These are phyloP conservation scores for Kernera saxatilis DNA, from an alignment of 345 rosid genomes.

Conservation along the genomic window DNA sequence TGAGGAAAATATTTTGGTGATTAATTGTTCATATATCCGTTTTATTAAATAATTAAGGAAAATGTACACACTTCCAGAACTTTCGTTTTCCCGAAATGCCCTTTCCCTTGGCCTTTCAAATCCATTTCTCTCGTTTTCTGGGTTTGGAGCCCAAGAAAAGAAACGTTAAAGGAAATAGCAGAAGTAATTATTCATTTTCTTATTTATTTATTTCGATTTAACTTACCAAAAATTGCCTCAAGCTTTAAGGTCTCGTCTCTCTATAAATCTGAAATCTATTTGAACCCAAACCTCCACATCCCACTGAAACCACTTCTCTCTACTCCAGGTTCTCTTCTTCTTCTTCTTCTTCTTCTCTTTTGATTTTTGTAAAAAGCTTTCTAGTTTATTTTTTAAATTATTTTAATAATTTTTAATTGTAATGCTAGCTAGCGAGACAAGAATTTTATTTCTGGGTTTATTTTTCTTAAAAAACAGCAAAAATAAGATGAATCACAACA, in stretches of 20 bases:
- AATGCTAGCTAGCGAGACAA: background rate
- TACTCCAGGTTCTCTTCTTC: slow-evolving; percentile 14
- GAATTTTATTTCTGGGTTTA: background rate
- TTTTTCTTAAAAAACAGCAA: background rate
- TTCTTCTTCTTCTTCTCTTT: slow-evolving; percentile 1
- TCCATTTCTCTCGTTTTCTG: background rate
- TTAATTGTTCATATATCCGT: background rate
- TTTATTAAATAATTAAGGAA: background rate
- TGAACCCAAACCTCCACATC: background rate
- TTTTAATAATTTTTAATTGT: background rate
- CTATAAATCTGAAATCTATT: slow-evolving; percentile 6
- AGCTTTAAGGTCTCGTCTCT: background rate
- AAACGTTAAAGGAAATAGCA: slow-evolving; percentile 5
- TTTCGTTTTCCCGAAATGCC: background rate
- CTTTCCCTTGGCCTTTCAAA: background rate
- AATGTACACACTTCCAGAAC: slow-evolving; percentile 11
- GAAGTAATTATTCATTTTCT: background rate
- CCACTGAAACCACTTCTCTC: slow-evolving; percentile 7
- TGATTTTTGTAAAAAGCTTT: background rate
- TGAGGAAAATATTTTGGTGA: background rate
- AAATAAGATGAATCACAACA: slow-evolving; percentile 10
- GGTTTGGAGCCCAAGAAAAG: slow-evolving; percentile 26
- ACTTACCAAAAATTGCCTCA: slow-evolving; percentile 10
- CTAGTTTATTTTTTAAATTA: background rate
- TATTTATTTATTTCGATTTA: background rate